Evolutionary conservation across 805 yeast species (phyloP).

Genomic region (Myxozyma melibiosi): DNA sequence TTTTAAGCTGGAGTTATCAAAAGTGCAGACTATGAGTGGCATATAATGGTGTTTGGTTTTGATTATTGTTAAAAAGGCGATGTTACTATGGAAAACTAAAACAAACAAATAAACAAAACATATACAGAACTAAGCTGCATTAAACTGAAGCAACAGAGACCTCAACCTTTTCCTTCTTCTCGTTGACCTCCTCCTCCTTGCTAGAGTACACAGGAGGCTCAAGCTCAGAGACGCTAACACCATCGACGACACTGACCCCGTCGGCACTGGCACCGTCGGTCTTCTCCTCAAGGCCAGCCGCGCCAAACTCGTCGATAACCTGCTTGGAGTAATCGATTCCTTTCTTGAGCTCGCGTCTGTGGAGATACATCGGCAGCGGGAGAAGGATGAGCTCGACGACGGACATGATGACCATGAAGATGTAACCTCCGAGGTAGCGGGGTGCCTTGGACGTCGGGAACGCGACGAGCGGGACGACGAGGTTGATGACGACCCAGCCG

Average conservation of each 20-base stretch:
- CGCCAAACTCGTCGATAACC: background rate
- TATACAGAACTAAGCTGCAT: background rate
- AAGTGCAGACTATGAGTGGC: no score
- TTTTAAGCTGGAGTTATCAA: no score
- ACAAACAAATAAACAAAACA: background rate
- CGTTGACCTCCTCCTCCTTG: background rate
- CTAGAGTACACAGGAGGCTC: background rate
- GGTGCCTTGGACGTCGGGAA: constrained; percentile 23
- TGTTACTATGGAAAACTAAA: background rate
- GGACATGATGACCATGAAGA: constrained; percentile 18
- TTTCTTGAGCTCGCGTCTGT: constrained; percentile 17
- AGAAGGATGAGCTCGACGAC: constrained; percentile 16
- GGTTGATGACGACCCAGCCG: constrained; percentile 30
- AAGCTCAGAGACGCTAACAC: background rate
- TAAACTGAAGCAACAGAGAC: background rate
- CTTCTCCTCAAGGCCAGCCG: constrained; percentile 7
- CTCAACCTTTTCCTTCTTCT: background rate
- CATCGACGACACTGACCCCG: background rate
- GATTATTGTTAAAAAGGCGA: no score
- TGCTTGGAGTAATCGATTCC: constrained; percentile 13
- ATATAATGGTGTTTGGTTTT: no score
- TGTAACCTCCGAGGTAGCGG: constrained; percentile 23
- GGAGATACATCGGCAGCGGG: constrained; percentile 18
- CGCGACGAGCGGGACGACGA: constrained; percentile 28
- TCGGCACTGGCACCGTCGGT: constrained; percentile 2